phyloP scores from a whole-genome alignment of 176 grass and related monocot species.

The Leersia perrieri region DNA sequence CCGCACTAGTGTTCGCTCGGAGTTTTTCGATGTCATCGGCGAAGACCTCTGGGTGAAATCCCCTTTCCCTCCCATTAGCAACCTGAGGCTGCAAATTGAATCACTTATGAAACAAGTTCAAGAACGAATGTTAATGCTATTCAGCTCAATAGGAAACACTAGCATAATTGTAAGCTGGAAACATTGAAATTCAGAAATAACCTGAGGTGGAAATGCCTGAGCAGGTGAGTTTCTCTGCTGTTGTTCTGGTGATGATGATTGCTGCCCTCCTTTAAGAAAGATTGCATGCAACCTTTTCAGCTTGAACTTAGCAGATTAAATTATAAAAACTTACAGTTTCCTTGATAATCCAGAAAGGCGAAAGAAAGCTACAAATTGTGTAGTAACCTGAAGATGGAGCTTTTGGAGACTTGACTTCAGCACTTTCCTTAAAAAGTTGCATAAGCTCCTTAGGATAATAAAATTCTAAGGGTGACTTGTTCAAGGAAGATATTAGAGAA shows the following conservation, averaged over 20 bases:
- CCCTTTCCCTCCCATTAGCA: constrained; percentile 44
- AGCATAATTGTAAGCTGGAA: neutral
- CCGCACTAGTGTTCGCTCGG: constrained; percentile 45
- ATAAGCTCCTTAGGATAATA: constrained; percentile 70
- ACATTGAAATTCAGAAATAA: constrained; percentile 41
- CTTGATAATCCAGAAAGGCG: constrained; percentile 1
- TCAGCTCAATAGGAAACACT: constrained; percentile 18
- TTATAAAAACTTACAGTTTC: neutral
- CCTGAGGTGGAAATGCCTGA: constrained; percentile 38
- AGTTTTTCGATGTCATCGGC: constrained; percentile 62
- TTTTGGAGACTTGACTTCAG: constrained; percentile 33
- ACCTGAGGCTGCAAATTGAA: constrained; percentile 54
- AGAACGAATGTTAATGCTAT: neutral
- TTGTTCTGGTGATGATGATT: constrained; percentile 42
- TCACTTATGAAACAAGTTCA: constrained; percentile 21
- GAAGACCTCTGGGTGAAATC: constrained; percentile 38
- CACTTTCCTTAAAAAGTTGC: constrained; percentile 66
- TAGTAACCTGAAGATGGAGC: constrained; percentile 51
- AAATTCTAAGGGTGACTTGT: constrained; percentile 38
- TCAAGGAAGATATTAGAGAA: constrained; percentile 47
- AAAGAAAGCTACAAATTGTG: constrained; percentile 24
- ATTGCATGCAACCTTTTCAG: neutral
- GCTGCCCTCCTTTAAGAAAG: constrained; percentile 39
- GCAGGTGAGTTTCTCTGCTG: constrained; percentile 38
- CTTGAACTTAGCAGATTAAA: constrained; percentile 22